A percentile compares a stretch with the other conserved stretches of the same genome.
Evolutionary conservation across 2,329 filamentous ascomycete species (phyloP).

Genomic region (Helotiales sp.): DNA sequence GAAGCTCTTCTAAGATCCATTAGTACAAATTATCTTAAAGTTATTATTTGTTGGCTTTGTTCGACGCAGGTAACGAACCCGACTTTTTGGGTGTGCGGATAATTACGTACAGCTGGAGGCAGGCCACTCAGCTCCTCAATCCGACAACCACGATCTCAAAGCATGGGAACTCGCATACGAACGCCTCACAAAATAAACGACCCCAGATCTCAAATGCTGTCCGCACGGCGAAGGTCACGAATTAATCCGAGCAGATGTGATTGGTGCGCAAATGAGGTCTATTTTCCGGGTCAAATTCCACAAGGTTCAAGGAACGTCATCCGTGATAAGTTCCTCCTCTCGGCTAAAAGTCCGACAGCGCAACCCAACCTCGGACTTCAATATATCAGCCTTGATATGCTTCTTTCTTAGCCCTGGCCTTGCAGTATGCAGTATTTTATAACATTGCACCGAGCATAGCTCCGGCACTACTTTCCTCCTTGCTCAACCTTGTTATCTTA

Average conservation of each 20-base stretch:
- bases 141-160: no score
- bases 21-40: no score
- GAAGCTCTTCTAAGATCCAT: no score
- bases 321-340: background rate
- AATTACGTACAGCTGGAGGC: no score
- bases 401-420: background rate
- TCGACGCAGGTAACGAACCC: no score
- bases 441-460: conserved; percentile 10
- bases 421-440: background rate
- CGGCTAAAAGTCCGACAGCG: conserved; percentile 5
- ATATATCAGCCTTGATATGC: background rate
- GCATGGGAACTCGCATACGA: no score
- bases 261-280: conserved; percentile 6
- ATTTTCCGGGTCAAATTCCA: conserved; percentile 4
- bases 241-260: conserved; percentile 3
- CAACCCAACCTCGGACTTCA: background rate
- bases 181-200: no score
- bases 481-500: background rate
- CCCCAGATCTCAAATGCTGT: no score
- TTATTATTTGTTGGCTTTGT: no score
- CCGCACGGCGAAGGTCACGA: no score
- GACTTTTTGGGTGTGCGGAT: no score
- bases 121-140: no score
- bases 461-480: background rate
- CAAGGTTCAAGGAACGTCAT: conserved; percentile 5